A percentile compares a stretch with the other conserved stretches of the same genome.
phyloP scores from a whole-genome alignment of 768 basidiomycete species.

The Coprinellus micaceus region DNA sequence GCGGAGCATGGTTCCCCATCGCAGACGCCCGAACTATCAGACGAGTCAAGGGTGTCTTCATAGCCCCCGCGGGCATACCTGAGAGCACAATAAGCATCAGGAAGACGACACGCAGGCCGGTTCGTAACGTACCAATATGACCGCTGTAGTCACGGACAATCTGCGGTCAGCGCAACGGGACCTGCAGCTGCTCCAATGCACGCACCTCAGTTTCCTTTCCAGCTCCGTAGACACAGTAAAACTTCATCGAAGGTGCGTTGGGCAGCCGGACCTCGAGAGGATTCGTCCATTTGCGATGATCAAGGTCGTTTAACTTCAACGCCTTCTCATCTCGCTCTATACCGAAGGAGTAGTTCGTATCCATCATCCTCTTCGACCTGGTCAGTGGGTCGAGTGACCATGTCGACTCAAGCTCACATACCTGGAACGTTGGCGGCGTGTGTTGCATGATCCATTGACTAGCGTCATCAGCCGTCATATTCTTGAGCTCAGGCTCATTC shows the following conservation, averaged over 20 bases:
- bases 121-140: constrained; percentile 70
- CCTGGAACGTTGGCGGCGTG: constrained; percentile 80
- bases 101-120: background rate
- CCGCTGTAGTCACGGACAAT: constrained; percentile 43
- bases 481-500: constrained; percentile 27
- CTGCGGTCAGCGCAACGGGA: background rate
- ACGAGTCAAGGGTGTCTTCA: constrained; percentile 56
- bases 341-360: constrained; percentile 82
- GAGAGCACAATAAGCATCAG: background rate
- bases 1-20: constrained; percentile 33
- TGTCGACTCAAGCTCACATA: constrained; percentile 27
- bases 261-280: constrained; percentile 85
- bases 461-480: constrained; percentile 78
- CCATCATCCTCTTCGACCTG: constrained; percentile 67
- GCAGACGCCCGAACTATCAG: constrained; percentile 45
- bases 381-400: background rate
- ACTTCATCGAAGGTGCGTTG: constrained; percentile 85
- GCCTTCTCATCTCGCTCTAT: constrained; percentile 72
- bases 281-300: constrained; percentile 89
- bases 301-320: constrained; percentile 62
- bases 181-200: background rate
- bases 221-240: constrained; percentile 91
- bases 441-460: constrained; percentile 77
- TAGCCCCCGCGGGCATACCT: constrained; percentile 74
- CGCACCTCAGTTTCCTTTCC: constrained; percentile 92